Percentiles rank a stretch among this genome's conserved stretches.
Conservation (phyloP, 331 rosid genomes). For the Cydonia oblonga region DNA sequence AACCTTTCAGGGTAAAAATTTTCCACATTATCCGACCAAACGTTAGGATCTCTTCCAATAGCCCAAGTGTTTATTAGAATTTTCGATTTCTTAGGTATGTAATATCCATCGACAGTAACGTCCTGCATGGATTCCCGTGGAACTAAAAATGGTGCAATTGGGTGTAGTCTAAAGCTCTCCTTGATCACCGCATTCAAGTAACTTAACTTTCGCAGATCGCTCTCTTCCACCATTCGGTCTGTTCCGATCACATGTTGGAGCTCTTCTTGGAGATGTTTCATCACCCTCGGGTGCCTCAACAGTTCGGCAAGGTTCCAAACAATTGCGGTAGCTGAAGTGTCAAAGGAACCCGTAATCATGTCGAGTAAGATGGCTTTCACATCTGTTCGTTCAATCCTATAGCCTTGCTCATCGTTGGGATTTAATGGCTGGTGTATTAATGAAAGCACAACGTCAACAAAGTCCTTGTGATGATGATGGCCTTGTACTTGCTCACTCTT, state of each 20-base stretch:
- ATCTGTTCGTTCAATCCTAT: too few species aligned
- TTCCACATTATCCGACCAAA: not conserved
- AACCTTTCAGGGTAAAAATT: not conserved
- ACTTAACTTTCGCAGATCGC: not conserved
- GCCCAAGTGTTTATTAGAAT: not conserved
- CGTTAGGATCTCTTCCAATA: slow-evolving; percentile 2
- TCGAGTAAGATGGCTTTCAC: too few species aligned
- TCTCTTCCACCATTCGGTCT: not conserved
- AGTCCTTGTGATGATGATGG: not conserved
- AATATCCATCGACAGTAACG: not conserved
- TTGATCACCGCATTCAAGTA: not conserved
- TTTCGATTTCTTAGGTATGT: not conserved
- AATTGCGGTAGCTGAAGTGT: too few species aligned
- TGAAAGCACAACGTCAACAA: not conserved
- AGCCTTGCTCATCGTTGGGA: too few species aligned
- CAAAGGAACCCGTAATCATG: too few species aligned
- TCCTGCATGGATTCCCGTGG: not conserved
- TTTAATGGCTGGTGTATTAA: not conserved
- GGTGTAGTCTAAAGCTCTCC: not conserved
- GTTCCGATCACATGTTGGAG: not conserved
- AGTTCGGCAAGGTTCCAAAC: too few species aligned
- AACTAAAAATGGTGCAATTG: not conserved
- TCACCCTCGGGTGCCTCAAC: too few species aligned
- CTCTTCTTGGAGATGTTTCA: not conserved
- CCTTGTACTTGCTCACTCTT: not conserved